Evolutionary conservation across 1,284 basidiomycete genomes (phyloP).

Genomic region (Cryptococcus sp.): DNA sequence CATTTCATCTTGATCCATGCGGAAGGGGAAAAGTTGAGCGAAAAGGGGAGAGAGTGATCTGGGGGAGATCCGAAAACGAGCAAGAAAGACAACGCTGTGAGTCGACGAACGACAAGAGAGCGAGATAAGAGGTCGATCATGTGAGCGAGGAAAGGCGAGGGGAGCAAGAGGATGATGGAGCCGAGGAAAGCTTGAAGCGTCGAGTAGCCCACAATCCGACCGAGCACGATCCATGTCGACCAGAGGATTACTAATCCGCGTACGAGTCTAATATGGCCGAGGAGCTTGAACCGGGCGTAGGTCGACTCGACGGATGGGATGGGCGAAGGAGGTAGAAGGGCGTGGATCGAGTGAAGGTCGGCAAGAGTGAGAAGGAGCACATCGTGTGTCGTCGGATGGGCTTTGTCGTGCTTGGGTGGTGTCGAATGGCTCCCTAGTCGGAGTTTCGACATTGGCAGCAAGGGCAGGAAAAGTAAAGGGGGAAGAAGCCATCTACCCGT

Average conservation of each 20-base stretch:
- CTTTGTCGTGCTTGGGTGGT: slow-evolving; percentile 10
- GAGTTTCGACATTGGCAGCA: slow-evolving; percentile 33
- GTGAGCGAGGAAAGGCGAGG: slow-evolving; percentile 41
- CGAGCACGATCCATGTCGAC: slow-evolving; percentile 39
- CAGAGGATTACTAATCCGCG: slow-evolving; percentile 42
- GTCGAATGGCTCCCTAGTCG: slow-evolving; percentile 43
- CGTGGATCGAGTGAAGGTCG: slow-evolving; percentile 44
- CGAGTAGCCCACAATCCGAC: slow-evolving; percentile 27
- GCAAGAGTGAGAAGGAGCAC: slow-evolving; percentile 50
- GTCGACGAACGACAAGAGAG: slow-evolving; percentile 36
- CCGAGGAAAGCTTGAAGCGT: slow-evolving; percentile 38
- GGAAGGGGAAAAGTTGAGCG: slow-evolving; percentile 26
- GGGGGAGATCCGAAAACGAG: slow-evolving; percentile 43
- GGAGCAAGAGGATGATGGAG: slow-evolving; percentile 37
- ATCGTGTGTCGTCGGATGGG: slow-evolving; percentile 56
- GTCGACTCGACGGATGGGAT: slow-evolving; percentile 15
- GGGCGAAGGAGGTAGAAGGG: slow-evolving; percentile 38
- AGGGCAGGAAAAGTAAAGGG: slow-evolving; percentile 31
- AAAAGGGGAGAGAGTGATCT: slow-evolving; percentile 25
- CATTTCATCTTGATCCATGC: slow-evolving; percentile 44
- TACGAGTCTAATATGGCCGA: slow-evolving; percentile 28
- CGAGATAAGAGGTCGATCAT: slow-evolving; percentile 31
- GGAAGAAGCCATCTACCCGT: slow-evolving; percentile 44
- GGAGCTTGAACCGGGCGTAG: slow-evolving; percentile 34
- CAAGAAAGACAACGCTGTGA: slow-evolving; percentile 34